Base-by-base conservation (phyloP, 2,329 filamentous ascomycete genomes). In the Cryphonectria naterciae region DNA sequence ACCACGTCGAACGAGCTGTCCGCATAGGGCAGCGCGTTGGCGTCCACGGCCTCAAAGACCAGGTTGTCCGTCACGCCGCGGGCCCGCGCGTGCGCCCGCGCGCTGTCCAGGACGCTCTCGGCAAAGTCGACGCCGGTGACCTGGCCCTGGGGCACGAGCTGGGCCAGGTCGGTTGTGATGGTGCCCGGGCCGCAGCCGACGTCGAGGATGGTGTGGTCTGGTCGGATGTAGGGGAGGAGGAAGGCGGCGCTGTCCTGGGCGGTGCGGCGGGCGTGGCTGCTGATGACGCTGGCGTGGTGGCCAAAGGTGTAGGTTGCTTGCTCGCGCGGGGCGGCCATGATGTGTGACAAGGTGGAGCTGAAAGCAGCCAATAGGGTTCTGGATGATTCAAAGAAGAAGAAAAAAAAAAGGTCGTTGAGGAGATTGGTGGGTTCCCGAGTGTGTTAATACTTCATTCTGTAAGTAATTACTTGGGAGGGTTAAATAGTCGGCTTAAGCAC, bases 121-220 rank as follows among this genome's bases (percentile, higher is more conserved):
- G 79, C 80, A 4, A 79, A 74, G 67, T 85, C 83, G 37, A 85
- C 66, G 41, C 83, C 83, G 10, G 79, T 77, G 1, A 84, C 77
- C 8, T 75, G 72, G n/a, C 84, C 84, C 7, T 81, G 62, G 3
- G 79, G 78, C 2, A 82, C 82, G 70, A 81, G 78, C 46, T 78
- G 77, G 60, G 80, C 81, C 56, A 87, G 76, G 10, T 81, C 82
- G 0, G 78, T 77, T 4, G 84, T 83, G 74, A 87, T 86, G 41
- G 82, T 85, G 2, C 84, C 85, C 0, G 85, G 83, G 0, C 85
- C 85, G 75, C 84, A 85, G 67, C 84, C 84, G 43, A 85, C 78
- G 72, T 86, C 84, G 67, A 86, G 81, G 62, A 86, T 78, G 28
- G 72, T 75, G 77, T 82, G 79, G 8, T 76, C 75, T 0, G 78